Evolutionary conservation across 2,329 filamentous ascomycete species (phyloP), one percentile per base, ranked within the genome.

Genomic region (Botrytis hyacinthi): DNA sequence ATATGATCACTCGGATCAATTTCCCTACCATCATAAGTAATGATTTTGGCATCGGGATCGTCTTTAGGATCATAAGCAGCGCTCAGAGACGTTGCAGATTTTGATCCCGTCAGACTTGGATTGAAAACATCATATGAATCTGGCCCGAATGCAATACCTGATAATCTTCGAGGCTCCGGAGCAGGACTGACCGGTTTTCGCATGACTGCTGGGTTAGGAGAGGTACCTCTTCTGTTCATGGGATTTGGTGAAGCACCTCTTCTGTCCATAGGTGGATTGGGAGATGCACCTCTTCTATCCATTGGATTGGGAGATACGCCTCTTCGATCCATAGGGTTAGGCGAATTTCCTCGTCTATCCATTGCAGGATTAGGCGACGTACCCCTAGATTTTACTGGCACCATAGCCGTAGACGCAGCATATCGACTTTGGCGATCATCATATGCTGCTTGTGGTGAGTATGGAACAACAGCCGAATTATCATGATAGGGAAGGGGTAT

Each of bases 1-100:
- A 95, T 85, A 79, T 95, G 92, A 81, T 95, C 93, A 0, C 92
- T 93, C 1, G 93, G 93, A 79, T 95, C 93, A 72, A 95, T 87
- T 78, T 94, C 91, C 72, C 91, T 87, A 10, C 93, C 93, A 79
- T 94, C 92, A 76, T 92, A 87, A 1, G 89, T 92, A 71, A 94
- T 90, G 75, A 95, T 93, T 79, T 93, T 93, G 14, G 89, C 90
- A 70, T 87, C 86, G 0, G 85, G 83, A 71, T 90, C 88, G 14
- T 78, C 74, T 29, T 77, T 77, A 10, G 75, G 73, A 35, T 80
- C 77, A 72, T 81, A 81, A 63, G 75, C 78, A 32, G 78, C 77
- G 44, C 78, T 79, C 14, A 80, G 44, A 61, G 78, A 78, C 44
- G 74, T 73, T 16, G 77, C 75, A 42, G 79, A 78, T n/a, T 72